phyloP scores from a whole-genome alignment of 768 basidiomycete species.

The Naganishia antarctica region DNA sequence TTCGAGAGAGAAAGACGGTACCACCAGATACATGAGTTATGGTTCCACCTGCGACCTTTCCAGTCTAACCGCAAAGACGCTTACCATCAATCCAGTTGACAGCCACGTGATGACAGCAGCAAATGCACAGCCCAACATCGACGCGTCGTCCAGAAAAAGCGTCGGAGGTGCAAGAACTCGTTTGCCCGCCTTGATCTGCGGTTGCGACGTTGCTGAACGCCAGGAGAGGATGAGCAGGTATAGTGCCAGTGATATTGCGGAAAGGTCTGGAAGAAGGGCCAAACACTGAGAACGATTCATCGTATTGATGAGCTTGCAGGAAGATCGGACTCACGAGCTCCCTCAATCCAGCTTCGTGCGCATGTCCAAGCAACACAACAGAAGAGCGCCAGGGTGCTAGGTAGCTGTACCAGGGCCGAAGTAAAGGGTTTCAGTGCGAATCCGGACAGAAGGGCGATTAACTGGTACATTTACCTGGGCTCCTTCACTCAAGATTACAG shows the following conservation, averaged over 20 bases:
- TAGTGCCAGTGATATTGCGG: not conserved
- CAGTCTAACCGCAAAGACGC: not conserved
- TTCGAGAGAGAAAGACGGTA: not conserved
- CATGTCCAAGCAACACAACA: not conserved
- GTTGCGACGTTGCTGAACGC: constrained; percentile 17
- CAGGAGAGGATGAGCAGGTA: constrained; percentile 9
- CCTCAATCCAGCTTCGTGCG: not conserved
- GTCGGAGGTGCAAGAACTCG: not conserved
- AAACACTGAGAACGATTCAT: too few relatives aligned
- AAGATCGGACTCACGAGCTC: constrained; percentile 1
- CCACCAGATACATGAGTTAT: too few relatives aligned
- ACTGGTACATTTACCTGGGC: not conserved
- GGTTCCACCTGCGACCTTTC: too few relatives aligned
- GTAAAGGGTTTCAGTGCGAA: not conserved
- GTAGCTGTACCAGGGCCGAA: not conserved
- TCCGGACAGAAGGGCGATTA: not conserved
- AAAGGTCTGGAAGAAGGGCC: not conserved
- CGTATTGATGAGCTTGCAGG: too few relatives aligned
- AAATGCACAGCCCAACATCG: constrained; percentile 8
- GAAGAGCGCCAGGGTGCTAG: not conserved
- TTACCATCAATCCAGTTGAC: not conserved
- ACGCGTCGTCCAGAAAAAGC: constrained; percentile 6
- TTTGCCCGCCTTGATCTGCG: not conserved
- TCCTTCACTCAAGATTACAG: constrained; percentile 9
- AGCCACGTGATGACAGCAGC: not conserved